These are phyloP conservation scores for Saccharum hybrid DNA, from an alignment of 202 grass and related monocot genomes.

Conservation along the genomic window DNA sequence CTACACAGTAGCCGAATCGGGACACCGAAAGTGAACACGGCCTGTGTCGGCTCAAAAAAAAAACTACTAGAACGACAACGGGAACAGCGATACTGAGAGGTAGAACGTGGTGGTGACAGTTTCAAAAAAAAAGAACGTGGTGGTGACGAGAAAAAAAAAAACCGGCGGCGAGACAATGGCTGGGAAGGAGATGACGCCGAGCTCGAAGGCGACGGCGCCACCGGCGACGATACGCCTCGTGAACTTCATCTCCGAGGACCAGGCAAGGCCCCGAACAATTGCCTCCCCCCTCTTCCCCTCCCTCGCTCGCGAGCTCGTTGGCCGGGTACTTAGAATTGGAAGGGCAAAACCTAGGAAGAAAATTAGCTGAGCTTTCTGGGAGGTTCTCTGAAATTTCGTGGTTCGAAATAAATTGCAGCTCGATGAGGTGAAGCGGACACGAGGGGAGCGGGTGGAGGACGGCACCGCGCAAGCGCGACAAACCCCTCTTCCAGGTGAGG, in stretches of 20 bases:
- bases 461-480: constrained; percentile 94
- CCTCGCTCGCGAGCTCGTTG: constrained; percentile 37
- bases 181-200: constrained; percentile 50
- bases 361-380: constrained; percentile 27
- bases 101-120: no score
- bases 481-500: constrained; percentile 80
- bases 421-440: constrained; percentile 76
- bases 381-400: not conserved
- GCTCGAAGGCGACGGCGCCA: constrained; percentile 35
- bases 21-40: no score
- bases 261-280: constrained; percentile 47
- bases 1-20: no score
- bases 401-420: constrained; percentile 50
- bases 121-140: no score
- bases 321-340: not conserved
- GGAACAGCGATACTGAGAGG: no score
- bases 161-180: constrained; percentile 42
- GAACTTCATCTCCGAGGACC: constrained; percentile 91
- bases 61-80: no score
- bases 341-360: constrained; percentile 35
- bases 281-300: not conserved
- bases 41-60: no score
- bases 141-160: no score
- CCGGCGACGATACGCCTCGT: constrained; percentile 72
- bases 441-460: constrained; percentile 86